These are phyloP conservation scores for Tagetes erecta DNA, from an alignment of 129 eudicot species.

Conservation along the genomic window DNA sequence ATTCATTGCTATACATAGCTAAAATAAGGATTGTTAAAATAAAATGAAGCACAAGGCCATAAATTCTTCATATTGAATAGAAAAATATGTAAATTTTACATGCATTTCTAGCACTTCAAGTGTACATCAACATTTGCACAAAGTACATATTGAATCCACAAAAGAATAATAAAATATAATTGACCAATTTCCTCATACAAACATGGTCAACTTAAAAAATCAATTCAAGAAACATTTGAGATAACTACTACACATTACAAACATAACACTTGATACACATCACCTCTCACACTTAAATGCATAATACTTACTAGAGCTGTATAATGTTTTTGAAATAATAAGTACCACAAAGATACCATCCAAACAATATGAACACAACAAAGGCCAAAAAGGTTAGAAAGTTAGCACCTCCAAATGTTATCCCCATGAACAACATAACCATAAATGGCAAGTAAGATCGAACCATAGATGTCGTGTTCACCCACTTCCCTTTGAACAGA, in stretches of 20 bases:
- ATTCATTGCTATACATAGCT: no score
- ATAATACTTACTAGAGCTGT: conserved; percentile 1
- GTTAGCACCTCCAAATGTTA: conserved; percentile 66
- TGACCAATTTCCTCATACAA: conserved; percentile 10
- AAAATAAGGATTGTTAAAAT: no score
- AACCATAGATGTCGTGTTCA: conserved; percentile 50
- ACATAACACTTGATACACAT: conserved; percentile 13
- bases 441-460: conserved; percentile 60
- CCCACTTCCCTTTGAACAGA: conserved; percentile 73
- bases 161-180: not conserved
- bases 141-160: conserved; percentile 19
- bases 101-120: conserved; percentile 11
- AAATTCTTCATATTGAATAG: not conserved
- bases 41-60: no score
- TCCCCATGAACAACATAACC: conserved; percentile 51
- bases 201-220: conserved; percentile 15
- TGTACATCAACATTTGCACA: conserved; percentile 23
- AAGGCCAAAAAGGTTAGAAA: conserved; percentile 65
- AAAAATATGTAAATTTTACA: conserved; percentile 10
- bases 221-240: conserved; percentile 12
- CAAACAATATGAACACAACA: conserved; percentile 22
- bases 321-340: conserved; percentile 10
- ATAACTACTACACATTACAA: conserved; percentile 27
- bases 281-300: conserved; percentile 5
- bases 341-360: conserved; percentile 22